These are phyloP conservation scores for Berberis vulgaris DNA, from an alignment of 164 flowering plant genomes.

Conservation along the genomic window DNA sequence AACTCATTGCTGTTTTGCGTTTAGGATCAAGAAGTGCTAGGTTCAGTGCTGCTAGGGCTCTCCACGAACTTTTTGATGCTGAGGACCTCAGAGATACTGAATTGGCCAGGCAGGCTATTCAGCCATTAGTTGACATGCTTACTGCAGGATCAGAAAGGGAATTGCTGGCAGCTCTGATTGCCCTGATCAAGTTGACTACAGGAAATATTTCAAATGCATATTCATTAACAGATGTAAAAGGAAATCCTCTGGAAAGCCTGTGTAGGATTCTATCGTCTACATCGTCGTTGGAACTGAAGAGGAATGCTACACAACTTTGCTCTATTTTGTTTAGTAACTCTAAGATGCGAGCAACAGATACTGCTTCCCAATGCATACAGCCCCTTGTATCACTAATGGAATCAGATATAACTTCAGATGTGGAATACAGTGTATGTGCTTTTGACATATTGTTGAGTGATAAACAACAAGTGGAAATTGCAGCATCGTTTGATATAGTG, in stretches of 20 bases:
- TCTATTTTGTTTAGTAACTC: slow-evolving; percentile 44
- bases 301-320: slow-evolving; percentile 63
- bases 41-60: slow-evolving; percentile 68
- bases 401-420: slow-evolving; percentile 33
- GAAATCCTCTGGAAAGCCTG: slow-evolving; percentile 51
- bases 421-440: slow-evolving; percentile 67
- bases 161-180: slow-evolving; percentile 54
- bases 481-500: slow-evolving; percentile 42
- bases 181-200: slow-evolving; percentile 54
- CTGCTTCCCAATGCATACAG: slow-evolving; percentile 53
- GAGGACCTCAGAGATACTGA: slow-evolving; percentile 66
- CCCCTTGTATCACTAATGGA: slow-evolving; percentile 62
- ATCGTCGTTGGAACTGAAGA: slow-evolving; percentile 53
- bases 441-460: slow-evolving; percentile 67
- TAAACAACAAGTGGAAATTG: slow-evolving; percentile 64
- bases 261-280: slow-evolving; percentile 43
- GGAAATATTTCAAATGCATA: slow-evolving; percentile 42
- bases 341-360: slow-evolving; percentile 41
- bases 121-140: slow-evolving; percentile 80
- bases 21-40: slow-evolving; percentile 76
- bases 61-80: slow-evolving; percentile 63
- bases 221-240: slow-evolving; percentile 45
- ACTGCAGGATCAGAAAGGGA: slow-evolving; percentile 53
- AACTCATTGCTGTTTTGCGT: slow-evolving; percentile 73
- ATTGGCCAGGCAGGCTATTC: slow-evolving; percentile 56